Base-by-base conservation (phyloP, 1,284 basidiomycete genomes). In the Pascua sp. region DNA sequence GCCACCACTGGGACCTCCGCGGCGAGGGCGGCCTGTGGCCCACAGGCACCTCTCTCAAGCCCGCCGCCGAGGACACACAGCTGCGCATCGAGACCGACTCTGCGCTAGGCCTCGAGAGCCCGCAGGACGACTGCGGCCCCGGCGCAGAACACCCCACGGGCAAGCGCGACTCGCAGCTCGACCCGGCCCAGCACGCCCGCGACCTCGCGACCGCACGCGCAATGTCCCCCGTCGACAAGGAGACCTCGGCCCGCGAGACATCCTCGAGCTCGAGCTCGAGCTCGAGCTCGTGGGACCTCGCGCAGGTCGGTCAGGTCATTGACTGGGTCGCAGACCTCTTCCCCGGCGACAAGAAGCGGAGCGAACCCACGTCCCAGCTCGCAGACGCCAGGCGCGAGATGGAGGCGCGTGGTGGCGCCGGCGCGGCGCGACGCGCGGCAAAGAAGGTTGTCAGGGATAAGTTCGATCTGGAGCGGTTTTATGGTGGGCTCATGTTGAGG, bases 1-100 rank as follows among this genome's bases (percentile, higher is more conserved):
- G 86, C 65, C 94, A 99, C 79, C 96, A 98, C 72, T 99, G 96
- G 96, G 90, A 96, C 68, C 82, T 98, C 68, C 80, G 96, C 56
- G 96, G 96, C 0, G 87, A 80, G 54, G 79, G 81, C n/a, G 81
- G 80, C 8, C 43, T 78, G 0, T 77, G 79, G 59, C 76, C 76
- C 3, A 66, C 68, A 18, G 70, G 51, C 58, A 51, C 54, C 12
- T 47, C 56, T 9, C 52, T 59, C 36, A 65, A 64, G 47, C 70
- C 67, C 48, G 53, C 67, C 47, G 60, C 64, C 37, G 60, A 60
- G 52, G 57, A 64, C 44, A 62, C 63, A 51, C 55, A 60, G 46
- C 60, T 67, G 49, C 56, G 61, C 16, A 60, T 51, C 39, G 51
- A 49, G 18, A 62, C 66, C 49, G 64, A 62, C 61, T 48, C 59